Base-by-base conservation (phyloP, 2,329 filamentous ascomycete genomes). In the Chaetomium olivaceum region DNA sequence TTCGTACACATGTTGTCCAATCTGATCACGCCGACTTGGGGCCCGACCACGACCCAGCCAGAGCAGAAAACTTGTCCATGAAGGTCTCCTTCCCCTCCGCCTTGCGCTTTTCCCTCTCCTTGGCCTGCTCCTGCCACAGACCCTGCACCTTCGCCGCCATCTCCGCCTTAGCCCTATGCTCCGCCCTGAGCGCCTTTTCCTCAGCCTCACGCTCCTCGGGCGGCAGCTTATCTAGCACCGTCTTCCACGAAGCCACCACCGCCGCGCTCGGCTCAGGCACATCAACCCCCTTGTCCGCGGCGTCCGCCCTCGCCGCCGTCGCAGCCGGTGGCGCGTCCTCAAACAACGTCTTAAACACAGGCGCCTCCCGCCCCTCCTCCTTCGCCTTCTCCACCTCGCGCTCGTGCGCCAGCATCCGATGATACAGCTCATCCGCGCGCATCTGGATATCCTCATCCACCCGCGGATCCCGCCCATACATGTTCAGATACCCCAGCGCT, bases 391-490 rank as follows among this genome's bases (percentile, higher is more conserved):
- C 87, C n/a, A 91, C 87, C 68, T 84, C 85, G 23, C 82, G 82
- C 78, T 99, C 94, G 75, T 96, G 92, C 67, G 87, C 85, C 46
- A 96, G 78, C 89, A 98, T 92, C 71, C 90, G 87, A 73, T 94
- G 91, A 78, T 93, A 99, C 50, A 99, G 83, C 69, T 87, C 87
- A 80, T 99, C 95, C 66, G 94, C 94, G 77, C 97, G 93, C 89
- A 98, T 92, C 78, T 98, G 95, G 68, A 99, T 92, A 71, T 90
- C 87, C 76, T 97, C 93, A 72, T 97, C 91, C 60, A 91, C 84
- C 33, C 88, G 84, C 0, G 83, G 80, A 9, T 89, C 81, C 25
- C 88, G 85, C 54, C 90, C 85, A 68, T 86, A 81, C 29, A 86
- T 87, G 8, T 87, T 86, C 39, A 96, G 85, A 76, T 97, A 98